Evolutionary conservation across 2,329 filamentous ascomycete genomes (phyloP).

Genomic region (Sporothrix luriei): DNA sequence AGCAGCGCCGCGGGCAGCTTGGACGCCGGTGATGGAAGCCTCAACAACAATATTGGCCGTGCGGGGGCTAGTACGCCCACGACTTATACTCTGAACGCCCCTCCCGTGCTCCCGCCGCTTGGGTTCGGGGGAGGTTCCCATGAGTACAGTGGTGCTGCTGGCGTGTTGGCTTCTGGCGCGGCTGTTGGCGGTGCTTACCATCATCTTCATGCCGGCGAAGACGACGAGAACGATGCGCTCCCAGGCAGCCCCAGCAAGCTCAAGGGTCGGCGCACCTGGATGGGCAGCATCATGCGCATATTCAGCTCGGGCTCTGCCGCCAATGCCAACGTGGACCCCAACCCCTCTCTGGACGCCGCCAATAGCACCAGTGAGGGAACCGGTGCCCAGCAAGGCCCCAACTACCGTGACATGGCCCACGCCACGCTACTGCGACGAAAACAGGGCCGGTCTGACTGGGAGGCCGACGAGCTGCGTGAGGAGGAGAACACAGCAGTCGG

Average conservation of each 20-base stretch:
- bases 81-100: slow-evolving; percentile 10
- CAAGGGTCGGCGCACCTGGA: slow-evolving; percentile 63
- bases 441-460: slow-evolving; percentile 60
- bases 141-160: slow-evolving; percentile 26
- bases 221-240: slow-evolving; percentile 40
- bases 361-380: slow-evolving; percentile 24
- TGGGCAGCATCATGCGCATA: slow-evolving; percentile 68
- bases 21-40: not conserved
- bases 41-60: not conserved
- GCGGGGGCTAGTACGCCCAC: slow-evolving; percentile 9
- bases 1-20: slow-evolving; percentile 23
- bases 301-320: slow-evolving; percentile 47
- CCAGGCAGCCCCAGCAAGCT: slow-evolving; percentile 60
- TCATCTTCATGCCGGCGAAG: slow-evolving; percentile 33
- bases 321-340: not conserved
- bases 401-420: slow-evolving; percentile 46
- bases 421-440: slow-evolving; percentile 55
- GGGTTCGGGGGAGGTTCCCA: not conserved
- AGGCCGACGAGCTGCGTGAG: slow-evolving; percentile 59
- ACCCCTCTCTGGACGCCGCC: not conserved
- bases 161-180: not conserved
- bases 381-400: slow-evolving; percentile 37
- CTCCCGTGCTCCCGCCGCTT: not conserved
- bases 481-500: slow-evolving; percentile 35
- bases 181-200: not conserved